Conservation (phyloP, 495 filamentous ascomycete genomes). For the Talaromyces proteolyticus region DNA sequence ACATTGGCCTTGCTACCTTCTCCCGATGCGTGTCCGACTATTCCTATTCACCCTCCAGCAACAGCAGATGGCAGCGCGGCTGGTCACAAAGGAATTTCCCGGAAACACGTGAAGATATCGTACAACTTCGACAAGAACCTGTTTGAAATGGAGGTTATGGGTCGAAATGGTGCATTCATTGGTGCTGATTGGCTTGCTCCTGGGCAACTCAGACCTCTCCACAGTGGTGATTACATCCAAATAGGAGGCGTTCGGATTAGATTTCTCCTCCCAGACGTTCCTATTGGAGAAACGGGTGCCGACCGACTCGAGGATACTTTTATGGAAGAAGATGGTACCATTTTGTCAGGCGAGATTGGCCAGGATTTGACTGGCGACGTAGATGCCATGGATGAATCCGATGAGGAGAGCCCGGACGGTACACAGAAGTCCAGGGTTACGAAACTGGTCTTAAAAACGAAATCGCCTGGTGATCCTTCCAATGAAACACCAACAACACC, state of each 20-base stretch:
- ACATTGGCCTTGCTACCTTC: conserved; percentile 37
- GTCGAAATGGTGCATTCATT: conserved; percentile 81
- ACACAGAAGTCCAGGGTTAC: conserved; percentile 27
- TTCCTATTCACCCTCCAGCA: conserved; percentile 74
- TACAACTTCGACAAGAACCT: conserved; percentile 69
- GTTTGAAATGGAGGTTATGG: conserved; percentile 77
- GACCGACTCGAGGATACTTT: conserved; percentile 61
- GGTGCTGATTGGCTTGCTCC: conserved; percentile 63
- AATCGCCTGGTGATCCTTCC: conserved; percentile 21
- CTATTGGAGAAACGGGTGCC: conserved; percentile 61
- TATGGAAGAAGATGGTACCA: conserved; percentile 34
- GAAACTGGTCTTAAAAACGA: conserved; percentile 36
- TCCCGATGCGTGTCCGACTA: conserved; percentile 60
- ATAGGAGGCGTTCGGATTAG: conserved; percentile 71
- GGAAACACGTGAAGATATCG: conserved; percentile 75
- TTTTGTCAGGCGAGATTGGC: conserved; percentile 25
- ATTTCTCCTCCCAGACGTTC: conserved; percentile 70
- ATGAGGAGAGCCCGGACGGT: conserved; percentile 25
- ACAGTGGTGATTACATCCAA: conserved; percentile 68
- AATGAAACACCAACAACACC: conserved; percentile 24
- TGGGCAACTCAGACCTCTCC: conserved; percentile 57
- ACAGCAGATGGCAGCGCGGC: conserved; percentile 58
- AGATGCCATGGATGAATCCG: conserved; percentile 23
- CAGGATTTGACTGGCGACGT: conserved; percentile 19
- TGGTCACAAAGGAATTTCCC: conserved; percentile 64